These are phyloP conservation scores for Kuraishia hungarica DNA, from an alignment of 805 yeast species.

Conservation along the genomic window DNA sequence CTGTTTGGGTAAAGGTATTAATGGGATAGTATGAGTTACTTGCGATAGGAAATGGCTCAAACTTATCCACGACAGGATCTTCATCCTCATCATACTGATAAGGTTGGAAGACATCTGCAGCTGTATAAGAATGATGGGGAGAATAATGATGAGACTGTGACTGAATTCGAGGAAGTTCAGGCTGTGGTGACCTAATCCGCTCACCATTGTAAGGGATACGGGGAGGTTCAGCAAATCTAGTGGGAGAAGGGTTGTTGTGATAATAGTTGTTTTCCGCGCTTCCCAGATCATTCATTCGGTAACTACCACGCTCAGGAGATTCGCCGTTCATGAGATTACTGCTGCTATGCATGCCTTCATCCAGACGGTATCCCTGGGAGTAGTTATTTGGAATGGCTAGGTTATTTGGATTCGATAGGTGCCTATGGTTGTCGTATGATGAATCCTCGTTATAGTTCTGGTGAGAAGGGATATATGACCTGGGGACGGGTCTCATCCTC, in stretches of 20 bases:
- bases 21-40: constrained; percentile 24
- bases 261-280: neutral
- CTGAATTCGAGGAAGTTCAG: neutral
- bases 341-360: neutral
- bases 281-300: neutral
- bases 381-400: neutral
- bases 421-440: neutral
- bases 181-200: neutral
- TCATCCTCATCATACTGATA: constrained; percentile 19
- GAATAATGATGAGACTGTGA: neutral
- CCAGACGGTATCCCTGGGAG: neutral
- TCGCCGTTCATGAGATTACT: neutral
- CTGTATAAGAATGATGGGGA: neutral
- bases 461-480: constrained; percentile 1
- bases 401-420: neutral
- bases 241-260: neutral
- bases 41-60: constrained; percentile 24
- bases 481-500: constrained; percentile 2
- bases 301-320: neutral
- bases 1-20: constrained; percentile 7
- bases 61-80: constrained; percentile 13
- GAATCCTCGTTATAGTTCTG: neutral
- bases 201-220: neutral
- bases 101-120: constrained; percentile 5
- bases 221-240: neutral